These are phyloP conservation scores for Capronia epimyces DNA, from an alignment of 2,329 filamentous ascomycete species.

Conservation along the genomic window DNA sequence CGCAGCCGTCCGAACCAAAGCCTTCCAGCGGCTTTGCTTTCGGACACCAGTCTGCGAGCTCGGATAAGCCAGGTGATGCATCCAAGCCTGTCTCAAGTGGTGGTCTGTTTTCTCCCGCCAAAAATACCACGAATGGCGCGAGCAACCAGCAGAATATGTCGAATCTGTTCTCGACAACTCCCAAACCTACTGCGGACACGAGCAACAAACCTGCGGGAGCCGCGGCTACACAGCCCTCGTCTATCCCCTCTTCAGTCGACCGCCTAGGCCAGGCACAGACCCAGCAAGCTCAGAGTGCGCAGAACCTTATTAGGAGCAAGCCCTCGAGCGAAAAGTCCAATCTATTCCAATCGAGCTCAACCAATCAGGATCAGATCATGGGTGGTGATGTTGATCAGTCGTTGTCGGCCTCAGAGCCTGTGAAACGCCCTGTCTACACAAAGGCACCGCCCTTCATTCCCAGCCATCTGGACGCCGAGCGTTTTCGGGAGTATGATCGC, in stretches of 20 bases:
- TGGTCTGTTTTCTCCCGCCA: constrained; percentile 13
- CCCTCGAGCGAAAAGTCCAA: constrained; percentile 6
- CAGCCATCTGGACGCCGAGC: constrained; percentile 20
- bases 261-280: not conserved
- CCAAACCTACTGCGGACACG: constrained; percentile 2
- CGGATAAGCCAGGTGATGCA: not conserved
- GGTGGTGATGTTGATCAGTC: not conserved
- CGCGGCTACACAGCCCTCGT: constrained; percentile 2
- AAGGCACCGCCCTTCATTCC: constrained; percentile 24
- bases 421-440: constrained; percentile 24
- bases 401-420: constrained; percentile 1
- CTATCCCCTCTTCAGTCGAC: constrained; percentile 3
- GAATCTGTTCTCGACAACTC: not conserved
- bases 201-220: not conserved
- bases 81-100: constrained; percentile 9
- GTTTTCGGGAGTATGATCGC: constrained; percentile 27
- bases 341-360: constrained; percentile 3
- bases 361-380: constrained; percentile 1
- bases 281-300: constrained; percentile 1
- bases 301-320: not conserved
- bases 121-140: not conserved
- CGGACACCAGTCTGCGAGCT: not conserved
- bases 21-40: constrained; percentile 3
- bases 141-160: not conserved
- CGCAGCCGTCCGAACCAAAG: not conserved